phyloP scores from a whole-genome alignment of 257 asterid species.

The Gynochthodes officinalis region DNA sequence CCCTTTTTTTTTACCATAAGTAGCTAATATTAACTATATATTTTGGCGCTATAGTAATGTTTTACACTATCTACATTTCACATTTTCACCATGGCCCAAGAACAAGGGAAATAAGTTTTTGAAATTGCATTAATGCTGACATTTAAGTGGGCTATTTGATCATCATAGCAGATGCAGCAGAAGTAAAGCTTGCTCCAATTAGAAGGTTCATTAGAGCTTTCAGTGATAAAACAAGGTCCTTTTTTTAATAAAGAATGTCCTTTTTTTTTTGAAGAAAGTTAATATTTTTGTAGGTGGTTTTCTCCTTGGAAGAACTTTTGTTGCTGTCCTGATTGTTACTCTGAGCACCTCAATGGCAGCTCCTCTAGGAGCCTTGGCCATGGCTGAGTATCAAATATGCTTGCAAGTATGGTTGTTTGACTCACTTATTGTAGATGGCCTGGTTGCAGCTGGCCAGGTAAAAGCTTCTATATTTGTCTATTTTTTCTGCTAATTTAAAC shows the following conservation, averaged over 20 bases:
- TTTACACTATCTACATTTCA: no score
- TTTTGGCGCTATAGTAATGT: no score
- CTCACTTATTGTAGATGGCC: conserved; percentile 46
- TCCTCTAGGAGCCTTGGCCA: conserved; percentile 43
- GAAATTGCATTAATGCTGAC: conserved; percentile 33
- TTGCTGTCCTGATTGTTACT: conserved; percentile 40
- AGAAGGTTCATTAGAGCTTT: conserved; percentile 51
- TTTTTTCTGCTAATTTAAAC: neutral
- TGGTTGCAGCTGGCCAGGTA: conserved; percentile 43
- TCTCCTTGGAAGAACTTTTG: conserved; percentile 48
- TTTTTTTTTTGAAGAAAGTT: neutral
- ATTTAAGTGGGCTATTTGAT: conserved; percentile 56
- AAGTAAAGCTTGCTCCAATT: conserved; percentile 81
- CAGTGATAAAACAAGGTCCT: neutral
- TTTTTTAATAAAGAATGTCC: neutral
- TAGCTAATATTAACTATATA: no score
- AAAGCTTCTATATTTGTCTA: neutral
- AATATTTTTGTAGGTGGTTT: conserved; percentile 35
- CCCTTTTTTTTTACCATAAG: no score
- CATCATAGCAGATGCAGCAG: conserved; percentile 97
- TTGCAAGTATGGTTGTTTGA: conserved; percentile 49
- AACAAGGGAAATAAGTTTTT: neutral
- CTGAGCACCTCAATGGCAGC: conserved; percentile 52
- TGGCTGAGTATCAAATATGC: conserved; percentile 55
- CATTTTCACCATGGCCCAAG: no score